Evolutionary conservation across 352 stramenopile species (phyloP).

Genomic region (Elongisporangium prolatum): DNA sequence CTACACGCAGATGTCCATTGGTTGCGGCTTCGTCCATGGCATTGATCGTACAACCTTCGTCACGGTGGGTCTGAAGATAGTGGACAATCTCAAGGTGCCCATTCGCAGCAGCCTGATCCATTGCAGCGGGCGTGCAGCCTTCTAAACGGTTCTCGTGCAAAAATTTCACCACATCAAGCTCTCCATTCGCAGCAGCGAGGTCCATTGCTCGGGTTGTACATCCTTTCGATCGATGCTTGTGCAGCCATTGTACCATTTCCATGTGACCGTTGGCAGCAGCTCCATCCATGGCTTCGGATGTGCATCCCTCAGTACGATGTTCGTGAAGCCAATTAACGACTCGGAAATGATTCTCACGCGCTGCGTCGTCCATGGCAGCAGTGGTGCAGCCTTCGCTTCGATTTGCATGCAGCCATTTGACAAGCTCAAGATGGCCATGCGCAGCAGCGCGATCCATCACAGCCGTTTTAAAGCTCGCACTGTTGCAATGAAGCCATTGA

Average conservation of each 20-base stretch:
- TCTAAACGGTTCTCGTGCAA: constrained; percentile 23
- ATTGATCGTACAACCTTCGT: constrained; percentile 24
- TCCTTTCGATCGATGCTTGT: constrained; percentile 18
- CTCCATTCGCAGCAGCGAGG: constrained; percentile 19
- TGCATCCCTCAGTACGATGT: constrained; percentile 28
- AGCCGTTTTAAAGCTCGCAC: too few species aligned
- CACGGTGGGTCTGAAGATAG: constrained; percentile 25
- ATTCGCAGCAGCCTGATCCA: constrained; percentile 23
- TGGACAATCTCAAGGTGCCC: constrained; percentile 25
- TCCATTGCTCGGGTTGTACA: constrained; percentile 23
- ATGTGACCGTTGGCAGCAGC: constrained; percentile 25
- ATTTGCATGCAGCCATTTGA: constrained; percentile 1
- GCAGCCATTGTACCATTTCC: constrained; percentile 25
- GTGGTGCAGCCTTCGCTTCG: constrained; percentile 14
- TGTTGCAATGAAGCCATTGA: too few species aligned
- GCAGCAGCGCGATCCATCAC: too few species aligned
- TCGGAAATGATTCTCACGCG: constrained; percentile 17
- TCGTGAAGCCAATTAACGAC: constrained; percentile 31
- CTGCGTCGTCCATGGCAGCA: constrained; percentile 24
- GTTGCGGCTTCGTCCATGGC: constrained; percentile 33
- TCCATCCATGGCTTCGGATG: constrained; percentile 22
- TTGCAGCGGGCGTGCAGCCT: constrained; percentile 20
- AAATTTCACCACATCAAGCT: constrained; percentile 27
- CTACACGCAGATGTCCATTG: background rate
- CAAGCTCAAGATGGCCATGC: constrained; percentile 13